Conservation (phyloP, 805 yeast species). For the Myxozyma sirexii region DNA sequence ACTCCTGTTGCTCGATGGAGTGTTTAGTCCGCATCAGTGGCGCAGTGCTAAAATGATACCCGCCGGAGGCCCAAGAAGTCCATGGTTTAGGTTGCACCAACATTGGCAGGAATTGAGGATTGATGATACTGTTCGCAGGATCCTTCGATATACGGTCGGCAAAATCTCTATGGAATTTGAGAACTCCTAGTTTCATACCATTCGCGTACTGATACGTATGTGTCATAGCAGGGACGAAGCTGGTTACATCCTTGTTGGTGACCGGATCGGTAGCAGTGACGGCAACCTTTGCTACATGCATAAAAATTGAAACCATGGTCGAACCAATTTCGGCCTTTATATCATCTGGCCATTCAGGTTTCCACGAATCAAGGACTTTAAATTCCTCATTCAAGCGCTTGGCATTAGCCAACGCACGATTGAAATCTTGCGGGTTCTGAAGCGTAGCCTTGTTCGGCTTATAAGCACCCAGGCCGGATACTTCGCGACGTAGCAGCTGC, state of each 20-base stretch:
- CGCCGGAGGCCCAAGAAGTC: constrained; percentile 82
- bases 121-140: constrained; percentile 61
- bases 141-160: constrained; percentile 69
- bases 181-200: constrained; percentile 80
- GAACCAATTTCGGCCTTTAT: constrained; percentile 79
- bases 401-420: constrained; percentile 14
- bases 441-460: constrained; percentile 17
- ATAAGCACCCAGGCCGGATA: constrained; percentile 3
- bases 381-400: constrained; percentile 11
- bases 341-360: constrained; percentile 54
- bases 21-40: constrained; percentile 75
- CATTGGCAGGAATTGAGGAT: constrained; percentile 93
- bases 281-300: constrained; percentile 79
- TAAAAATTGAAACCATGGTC: constrained; percentile 67
- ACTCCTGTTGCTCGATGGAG: constrained; percentile 87
- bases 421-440: constrained; percentile 17
- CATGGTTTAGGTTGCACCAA: constrained; percentile 86
- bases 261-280: constrained; percentile 82
- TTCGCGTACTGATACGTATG: constrained; percentile 82
- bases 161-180: constrained; percentile 72
- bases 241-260: constrained; percentile 65
- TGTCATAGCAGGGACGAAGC: constrained; percentile 84
- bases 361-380: constrained; percentile 9
- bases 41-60: constrained; percentile 68
- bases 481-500: constrained; percentile 56